These are phyloP conservation scores for Chloropicon primus DNA, from an alignment of 139 green algal genomes.

Conservation along the genomic window DNA sequence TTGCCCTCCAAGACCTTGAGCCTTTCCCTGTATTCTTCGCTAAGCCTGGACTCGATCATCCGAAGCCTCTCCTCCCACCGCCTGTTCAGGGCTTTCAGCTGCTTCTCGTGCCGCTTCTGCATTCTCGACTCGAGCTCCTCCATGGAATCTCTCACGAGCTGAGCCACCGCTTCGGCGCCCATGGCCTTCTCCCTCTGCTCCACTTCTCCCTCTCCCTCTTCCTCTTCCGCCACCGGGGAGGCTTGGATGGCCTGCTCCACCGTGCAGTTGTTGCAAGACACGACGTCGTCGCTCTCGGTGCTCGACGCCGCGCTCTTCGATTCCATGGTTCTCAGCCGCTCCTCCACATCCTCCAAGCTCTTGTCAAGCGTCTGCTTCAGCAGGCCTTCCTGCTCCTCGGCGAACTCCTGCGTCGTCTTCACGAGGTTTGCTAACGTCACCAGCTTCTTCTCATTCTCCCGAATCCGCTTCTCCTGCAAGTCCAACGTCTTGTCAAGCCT, in stretches of 20 bases:
- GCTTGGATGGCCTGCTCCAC: background rate
- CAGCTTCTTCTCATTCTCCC: background rate
- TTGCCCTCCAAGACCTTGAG: background rate
- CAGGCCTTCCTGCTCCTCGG: background rate
- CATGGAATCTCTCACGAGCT: no score
- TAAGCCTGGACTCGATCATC: background rate
- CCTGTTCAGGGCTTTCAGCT: background rate
- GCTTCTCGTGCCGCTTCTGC: background rate
- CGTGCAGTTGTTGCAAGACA: background rate
- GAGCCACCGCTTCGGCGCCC: background rate
- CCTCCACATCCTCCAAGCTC: background rate
- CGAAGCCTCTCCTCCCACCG: background rate
- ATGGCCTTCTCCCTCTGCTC: background rate
- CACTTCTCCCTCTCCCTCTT: no score
- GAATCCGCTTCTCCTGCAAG: background rate
- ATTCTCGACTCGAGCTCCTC: background rate
- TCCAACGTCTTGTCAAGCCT: background rate
- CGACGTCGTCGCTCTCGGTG: background rate
- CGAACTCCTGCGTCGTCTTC: background rate
- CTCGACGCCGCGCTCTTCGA: background rate
- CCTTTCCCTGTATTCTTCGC: background rate
- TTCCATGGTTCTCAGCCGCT: background rate
- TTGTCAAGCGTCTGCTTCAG: background rate
- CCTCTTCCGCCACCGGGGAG: background rate
- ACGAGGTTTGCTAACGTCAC: background rate